Base-by-base conservation (phyloP, 495 filamentous ascomycete genomes). In the Neurospora sp. region DNA sequence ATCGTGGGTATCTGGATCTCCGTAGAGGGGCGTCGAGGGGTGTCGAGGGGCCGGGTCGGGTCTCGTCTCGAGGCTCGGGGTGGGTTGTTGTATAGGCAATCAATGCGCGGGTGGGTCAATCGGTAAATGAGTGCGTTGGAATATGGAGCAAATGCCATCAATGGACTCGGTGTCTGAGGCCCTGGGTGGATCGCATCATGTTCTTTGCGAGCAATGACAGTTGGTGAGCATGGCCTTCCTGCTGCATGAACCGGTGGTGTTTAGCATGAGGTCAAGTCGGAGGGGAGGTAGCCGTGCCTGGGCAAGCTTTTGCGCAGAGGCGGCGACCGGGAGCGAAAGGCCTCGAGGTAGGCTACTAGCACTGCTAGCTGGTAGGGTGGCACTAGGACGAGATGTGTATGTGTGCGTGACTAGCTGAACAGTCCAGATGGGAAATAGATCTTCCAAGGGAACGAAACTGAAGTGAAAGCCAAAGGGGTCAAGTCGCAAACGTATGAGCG, bases 131-230 rank as follows among this genome's bases (percentile, higher is more conserved):
- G 72, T 65, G 73, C 45, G 73, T 40, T 72, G 70, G 71, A 75
- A 74, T 65, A 65, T 27, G 53, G 53, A 65, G 53, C 53, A 37
- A 53, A 20, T 78, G 76, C 75, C 78, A 76, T 80, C 78, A 81
- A 76, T 79, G 74, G 79, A 79, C 79, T 78, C 73, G 76, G 73
- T 80, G 80, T 81, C 80, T 81, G 79, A 80, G 74, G 68, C 76
- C 78, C 71, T 77, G 74, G 78, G 73, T 75, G 76, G 77, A 81
- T 83, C 80, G 81, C 81, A 83, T 83, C 79, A 79, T 82, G 74
- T 71, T 76, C 76, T 74, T 75, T 70, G 75, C 72, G 70, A 71
- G 53, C 69, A 70, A 71, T 59, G 44, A 74, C 37, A 74, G 39
- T 75, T 40, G 48, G 70, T 39, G 71, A 75, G 65, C 37, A 73